Conservation (phyloP, 805 yeast species). For the Myxozyma mucilagina region DNA sequence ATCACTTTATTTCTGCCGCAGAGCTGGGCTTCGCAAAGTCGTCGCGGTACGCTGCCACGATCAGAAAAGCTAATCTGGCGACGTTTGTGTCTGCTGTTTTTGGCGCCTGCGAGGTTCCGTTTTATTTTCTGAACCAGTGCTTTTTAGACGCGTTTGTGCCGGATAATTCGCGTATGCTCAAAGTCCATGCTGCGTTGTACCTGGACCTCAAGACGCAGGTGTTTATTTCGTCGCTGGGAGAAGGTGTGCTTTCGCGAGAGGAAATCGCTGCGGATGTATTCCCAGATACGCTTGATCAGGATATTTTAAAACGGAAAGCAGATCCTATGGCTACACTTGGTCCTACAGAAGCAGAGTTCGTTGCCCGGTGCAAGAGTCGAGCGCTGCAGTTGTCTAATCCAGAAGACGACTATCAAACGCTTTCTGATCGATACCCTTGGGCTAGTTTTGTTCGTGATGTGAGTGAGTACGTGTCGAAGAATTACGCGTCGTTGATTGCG, state of each 20-base stretch:
- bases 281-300: slow-evolving; percentile 59
- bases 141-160: slow-evolving; percentile 89
- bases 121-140: slow-evolving; percentile 78
- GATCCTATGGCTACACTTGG: slow-evolving; percentile 47
- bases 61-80: slow-evolving; percentile 83
- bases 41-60: slow-evolving; percentile 51
- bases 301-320: slow-evolving; percentile 41
- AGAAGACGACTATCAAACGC: slow-evolving; percentile 47
- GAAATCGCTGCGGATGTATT: slow-evolving; percentile 75
- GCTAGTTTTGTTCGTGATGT: slow-evolving; percentile 75
- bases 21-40: slow-evolving; percentile 45
- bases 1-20: slow-evolving; percentile 69
- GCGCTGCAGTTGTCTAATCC: slow-evolving; percentile 50
- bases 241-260: slow-evolving; percentile 56
- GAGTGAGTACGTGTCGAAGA: slow-evolving; percentile 73
- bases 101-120: slow-evolving; percentile 83
- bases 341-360: slow-evolving; percentile 78
- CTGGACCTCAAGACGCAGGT: slow-evolving; percentile 94
- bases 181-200: slow-evolving; percentile 71
- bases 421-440: slow-evolving; percentile 83
- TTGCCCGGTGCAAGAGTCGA: slow-evolving; percentile 70
- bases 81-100: slow-evolving; percentile 85
- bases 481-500: slow-evolving; percentile 31
- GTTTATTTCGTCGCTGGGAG: slow-evolving; percentile 79
- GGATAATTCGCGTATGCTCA: slow-evolving; percentile 60